phyloP scores from a whole-genome alignment of 208 protist genomes.

The Wallacemonas sp. region DNA sequence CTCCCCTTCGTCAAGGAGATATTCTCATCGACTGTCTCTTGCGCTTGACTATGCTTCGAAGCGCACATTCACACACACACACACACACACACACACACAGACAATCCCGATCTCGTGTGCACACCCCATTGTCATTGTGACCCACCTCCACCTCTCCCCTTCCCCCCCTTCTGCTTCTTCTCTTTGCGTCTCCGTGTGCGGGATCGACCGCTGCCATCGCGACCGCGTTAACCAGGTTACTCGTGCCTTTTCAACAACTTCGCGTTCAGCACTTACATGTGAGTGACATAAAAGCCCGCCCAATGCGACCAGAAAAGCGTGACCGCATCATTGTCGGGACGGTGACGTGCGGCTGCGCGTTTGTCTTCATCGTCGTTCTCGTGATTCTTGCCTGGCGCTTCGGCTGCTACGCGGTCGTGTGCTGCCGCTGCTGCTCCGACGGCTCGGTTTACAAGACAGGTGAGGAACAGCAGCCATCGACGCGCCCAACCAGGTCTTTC shows the following conservation, averaged over 20 bases:
- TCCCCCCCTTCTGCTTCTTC: no score
- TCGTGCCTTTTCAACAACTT: no score
- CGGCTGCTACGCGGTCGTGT: slow-evolving; percentile 11
- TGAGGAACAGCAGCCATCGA: background rate
- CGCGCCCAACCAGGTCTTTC: background rate
- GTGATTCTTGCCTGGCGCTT: slow-evolving; percentile 12
- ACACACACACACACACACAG: background rate
- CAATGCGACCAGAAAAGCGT: slow-evolving; percentile 5
- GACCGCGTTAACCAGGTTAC: no score
- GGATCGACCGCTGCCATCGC: no score
- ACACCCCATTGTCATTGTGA: no score
- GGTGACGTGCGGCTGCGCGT: slow-evolving; percentile 1
- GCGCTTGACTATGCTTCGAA: no score
- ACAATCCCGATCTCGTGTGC: no score
- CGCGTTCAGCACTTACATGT: no score
- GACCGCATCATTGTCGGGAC: slow-evolving; percentile 13
- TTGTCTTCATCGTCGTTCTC: background rate
- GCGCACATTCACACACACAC: background rate
- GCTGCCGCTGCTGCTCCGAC: slow-evolving; percentile 1
- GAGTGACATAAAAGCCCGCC: background rate
- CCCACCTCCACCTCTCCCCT: no score
- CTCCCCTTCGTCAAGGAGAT: no score
- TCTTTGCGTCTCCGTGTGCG: no score
- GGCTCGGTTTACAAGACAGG: slow-evolving; percentile 9
- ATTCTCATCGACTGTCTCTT: no score